Evolutionary conservation across 2,329 filamentous ascomycete genomes (phyloP).

Genomic region (Conoideocrella luteorostrata): DNA sequence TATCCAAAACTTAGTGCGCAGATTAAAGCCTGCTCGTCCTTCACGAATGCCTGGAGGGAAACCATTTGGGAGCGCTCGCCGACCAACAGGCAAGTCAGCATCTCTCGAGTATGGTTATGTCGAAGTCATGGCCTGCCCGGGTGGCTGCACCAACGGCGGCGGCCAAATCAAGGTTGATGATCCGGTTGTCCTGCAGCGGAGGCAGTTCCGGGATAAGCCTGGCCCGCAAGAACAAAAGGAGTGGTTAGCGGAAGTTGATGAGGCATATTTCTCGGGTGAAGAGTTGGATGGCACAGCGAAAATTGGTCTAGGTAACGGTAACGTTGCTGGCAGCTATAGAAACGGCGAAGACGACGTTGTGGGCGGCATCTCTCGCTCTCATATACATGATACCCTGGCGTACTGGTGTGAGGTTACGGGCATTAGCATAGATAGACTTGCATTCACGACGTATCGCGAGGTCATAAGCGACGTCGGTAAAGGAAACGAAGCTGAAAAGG

Average conservation of each 20-base stretch:
- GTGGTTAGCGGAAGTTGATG: constrained; percentile 76
- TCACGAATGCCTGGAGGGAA: constrained; percentile 76
- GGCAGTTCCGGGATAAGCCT: constrained; percentile 45
- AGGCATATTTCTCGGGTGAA: constrained; percentile 80
- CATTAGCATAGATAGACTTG: constrained; percentile 64
- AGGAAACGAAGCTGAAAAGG: constrained; percentile 66
- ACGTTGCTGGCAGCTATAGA: constrained; percentile 2
- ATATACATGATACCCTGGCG: constrained; percentile 61
- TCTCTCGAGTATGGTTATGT: constrained; percentile 77
- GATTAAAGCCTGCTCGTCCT: constrained; percentile 71
- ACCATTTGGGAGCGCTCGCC: constrained; percentile 49
- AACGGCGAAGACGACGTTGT: constrained; percentile 45
- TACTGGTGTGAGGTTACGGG: constrained; percentile 72
- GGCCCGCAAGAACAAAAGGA: constrained; percentile 76
- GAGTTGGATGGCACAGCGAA: constrained; percentile 35
- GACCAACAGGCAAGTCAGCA: constrained; percentile 41
- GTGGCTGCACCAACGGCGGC: constrained; percentile 96
- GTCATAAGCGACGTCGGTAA: constrained; percentile 95
- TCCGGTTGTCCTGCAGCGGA: constrained; percentile 50
- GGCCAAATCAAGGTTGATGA: constrained; percentile 92
- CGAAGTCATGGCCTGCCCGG: constrained; percentile 98
- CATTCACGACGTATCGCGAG: constrained; percentile 81
- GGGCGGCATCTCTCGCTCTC: constrained; percentile 58
- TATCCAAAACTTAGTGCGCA: constrained; percentile 95
- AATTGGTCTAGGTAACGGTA: constrained; percentile 15